phyloP scores from a whole-genome alignment of 2,329 filamentous ascomycete genomes.

The Alternaria gaisen region DNA sequence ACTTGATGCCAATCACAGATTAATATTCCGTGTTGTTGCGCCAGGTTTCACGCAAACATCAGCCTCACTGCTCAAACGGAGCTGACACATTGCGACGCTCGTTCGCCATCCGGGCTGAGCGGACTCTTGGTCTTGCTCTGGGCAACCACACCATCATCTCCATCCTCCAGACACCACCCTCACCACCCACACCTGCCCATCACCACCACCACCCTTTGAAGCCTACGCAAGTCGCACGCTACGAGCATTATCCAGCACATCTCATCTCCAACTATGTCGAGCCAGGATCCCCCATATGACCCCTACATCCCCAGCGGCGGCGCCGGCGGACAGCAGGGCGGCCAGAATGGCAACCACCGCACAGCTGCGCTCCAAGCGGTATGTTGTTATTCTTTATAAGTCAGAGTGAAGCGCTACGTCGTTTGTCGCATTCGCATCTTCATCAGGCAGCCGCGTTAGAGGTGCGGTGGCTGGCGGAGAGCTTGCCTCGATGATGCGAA shows the following conservation, averaged over 20 bases:
- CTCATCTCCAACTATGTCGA: constrained; percentile 52
- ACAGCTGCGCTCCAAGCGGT: constrained; percentile 84
- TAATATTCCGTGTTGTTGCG: constrained; percentile 23
- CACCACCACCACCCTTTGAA: constrained; percentile 23
- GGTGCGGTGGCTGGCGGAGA: constrained; percentile 17
- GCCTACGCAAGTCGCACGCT: constrained; percentile 29
- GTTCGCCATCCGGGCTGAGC: constrained; percentile 29
- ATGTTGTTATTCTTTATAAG: constrained; percentile 44
- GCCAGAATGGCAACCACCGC: constrained; percentile 66
- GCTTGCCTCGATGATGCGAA: constrained; percentile 24
- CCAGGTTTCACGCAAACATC: constrained; percentile 36
- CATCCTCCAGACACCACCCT: constrained; percentile 35
- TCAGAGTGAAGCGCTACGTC: constrained; percentile 10
- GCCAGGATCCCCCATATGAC: constrained; percentile 74
- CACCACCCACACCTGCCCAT: constrained; percentile 30
- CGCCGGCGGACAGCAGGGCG: constrained; percentile 57
- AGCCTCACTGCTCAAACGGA: constrained; percentile 46
- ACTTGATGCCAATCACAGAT: constrained; percentile 8
- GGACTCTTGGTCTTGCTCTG: constrained; percentile 19
- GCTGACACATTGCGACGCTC: constrained; percentile 37
- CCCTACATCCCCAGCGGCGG: constrained; percentile 83
- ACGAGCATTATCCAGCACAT: constrained; percentile 9
- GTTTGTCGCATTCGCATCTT: constrained; percentile 1
- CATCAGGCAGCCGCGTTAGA: constrained; percentile 9
- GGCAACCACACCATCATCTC: constrained; percentile 30